Evolutionary conservation across 495 filamentous ascomycete species (phyloP).

Genomic region (Aspergillus bridgeri): DNA sequence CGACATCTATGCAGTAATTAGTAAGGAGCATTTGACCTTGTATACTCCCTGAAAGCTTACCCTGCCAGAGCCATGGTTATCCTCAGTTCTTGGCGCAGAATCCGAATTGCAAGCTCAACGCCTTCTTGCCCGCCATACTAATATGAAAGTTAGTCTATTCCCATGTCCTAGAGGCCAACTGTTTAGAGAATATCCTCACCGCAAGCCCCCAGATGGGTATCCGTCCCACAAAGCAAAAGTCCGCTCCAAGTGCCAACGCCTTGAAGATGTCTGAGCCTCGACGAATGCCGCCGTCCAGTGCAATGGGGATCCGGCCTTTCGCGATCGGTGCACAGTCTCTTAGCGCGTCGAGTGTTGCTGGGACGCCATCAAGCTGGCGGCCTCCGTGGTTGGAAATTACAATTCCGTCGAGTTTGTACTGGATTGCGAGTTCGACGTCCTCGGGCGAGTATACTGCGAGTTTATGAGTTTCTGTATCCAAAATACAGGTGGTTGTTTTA

Average conservation of each 20-base stretch:
- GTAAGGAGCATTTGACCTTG: too few relatives aligned
- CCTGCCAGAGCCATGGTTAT: too few relatives aligned
- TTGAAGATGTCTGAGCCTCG: slow-evolving; percentile 92
- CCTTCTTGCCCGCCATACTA: not conserved
- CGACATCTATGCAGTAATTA: too few relatives aligned
- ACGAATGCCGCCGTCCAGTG: slow-evolving; percentile 77
- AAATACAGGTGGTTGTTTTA: slow-evolving; percentile 4
- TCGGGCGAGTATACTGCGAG: slow-evolving; percentile 62
- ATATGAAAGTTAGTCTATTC: not conserved
- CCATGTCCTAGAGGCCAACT: not conserved
- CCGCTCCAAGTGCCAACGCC: slow-evolving; percentile 83
- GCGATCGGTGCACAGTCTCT: not conserved
- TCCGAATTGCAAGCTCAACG: not conserved
- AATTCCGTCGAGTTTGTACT: slow-evolving; percentile 75
- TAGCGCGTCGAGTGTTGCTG: not conserved
- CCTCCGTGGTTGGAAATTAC: slow-evolving; percentile 93
- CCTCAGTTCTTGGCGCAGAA: too few relatives aligned
- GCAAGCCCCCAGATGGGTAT: not conserved
- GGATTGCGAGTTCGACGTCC: slow-evolving; percentile 76
- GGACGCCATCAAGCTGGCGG: not conserved
- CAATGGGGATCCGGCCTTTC: not conserved
- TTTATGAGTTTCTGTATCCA: not conserved
- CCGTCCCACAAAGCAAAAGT: not conserved
- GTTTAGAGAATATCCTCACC: not conserved
- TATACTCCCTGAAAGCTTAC: too few relatives aligned